Evolutionary conservation across 306 rosid genomes (phyloP), one percentile per base, ranked within the genome.

Genomic region (Gillenia trifoliata): DNA sequence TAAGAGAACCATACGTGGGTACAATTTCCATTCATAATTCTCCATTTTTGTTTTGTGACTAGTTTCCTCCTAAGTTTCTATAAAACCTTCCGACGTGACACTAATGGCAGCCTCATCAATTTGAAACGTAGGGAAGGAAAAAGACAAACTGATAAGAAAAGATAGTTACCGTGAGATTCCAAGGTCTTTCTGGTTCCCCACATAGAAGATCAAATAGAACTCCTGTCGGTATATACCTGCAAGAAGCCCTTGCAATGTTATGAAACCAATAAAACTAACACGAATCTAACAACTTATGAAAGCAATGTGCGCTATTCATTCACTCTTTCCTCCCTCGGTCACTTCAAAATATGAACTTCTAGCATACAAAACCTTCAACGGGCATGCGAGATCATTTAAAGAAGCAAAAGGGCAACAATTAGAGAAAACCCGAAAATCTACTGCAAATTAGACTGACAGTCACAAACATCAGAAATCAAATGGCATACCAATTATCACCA

Each of bases 201-300:
- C 92, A 94, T 17, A 94, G 82, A 73, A 91, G 97, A 86, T 94
- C 99, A 68, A 94, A 94, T n/a, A 94, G 93, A 84, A 94, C 97
- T 64, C 99, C 99, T 0, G 95, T 92, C 1, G 99, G 99, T 78
- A 94, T 84, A 74, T 88, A 79, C 98, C 98, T 93, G 73, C 45
- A 81, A 15, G 45, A 70, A 59, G 61, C 64, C 55, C 19, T 23
- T 64, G 34, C 41, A 59, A 22, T n/a, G 52, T 59, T 11, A 74
- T 19, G 52, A 62, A 36, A 41, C 62, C 64, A 64, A n/a, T 4
- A 29, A 63, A 34, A 72, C 55, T 63, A 40, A 34, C 31, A 30
- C n/a, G 47, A 13, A n/a, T 8, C 66, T 22, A 25, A 23, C 28
- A 67, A 67, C 22, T 3, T 41, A 43, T 5, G 8, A 43, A 43